A percentile compares a stretch with the other conserved stretches of the same genome.
These are phyloP conservation scores for Cryphonectria nitschkei DNA, from an alignment of 2,329 filamentous ascomycete species.

Conservation along the genomic window DNA sequence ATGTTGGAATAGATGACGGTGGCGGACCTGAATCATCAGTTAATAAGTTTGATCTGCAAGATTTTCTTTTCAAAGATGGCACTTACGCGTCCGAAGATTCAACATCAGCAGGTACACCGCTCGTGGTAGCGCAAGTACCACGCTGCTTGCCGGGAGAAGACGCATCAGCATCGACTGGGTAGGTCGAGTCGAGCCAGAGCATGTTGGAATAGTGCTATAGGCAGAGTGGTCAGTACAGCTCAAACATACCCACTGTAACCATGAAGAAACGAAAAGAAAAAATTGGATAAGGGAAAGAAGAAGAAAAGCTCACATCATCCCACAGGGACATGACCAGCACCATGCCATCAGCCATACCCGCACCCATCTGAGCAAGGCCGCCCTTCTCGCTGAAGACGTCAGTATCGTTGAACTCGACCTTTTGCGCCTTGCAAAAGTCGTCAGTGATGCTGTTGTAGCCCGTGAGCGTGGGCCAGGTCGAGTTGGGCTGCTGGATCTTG, in stretches of 20 bases:
- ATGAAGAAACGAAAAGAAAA: not conserved
- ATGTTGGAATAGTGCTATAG: slow-evolving; percentile 66
- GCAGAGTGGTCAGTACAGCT: slow-evolving; percentile 46
- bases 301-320: slow-evolving; percentile 51
- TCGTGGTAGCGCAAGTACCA: slow-evolving; percentile 46
- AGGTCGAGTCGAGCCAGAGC: slow-evolving; percentile 74
- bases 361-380: slow-evolving; percentile 57
- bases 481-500: slow-evolving; percentile 48
- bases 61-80: not conserved
- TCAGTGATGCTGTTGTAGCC: slow-evolving; percentile 49
- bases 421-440: slow-evolving; percentile 58
- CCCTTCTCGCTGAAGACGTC: slow-evolving; percentile 55
- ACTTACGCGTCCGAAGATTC: slow-evolving; percentile 37
- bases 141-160: slow-evolving; percentile 46
- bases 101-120: slow-evolving; percentile 45
- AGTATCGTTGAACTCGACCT: slow-evolving; percentile 55
- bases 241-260: too few species aligned
- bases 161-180: slow-evolving; percentile 45
- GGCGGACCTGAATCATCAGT: slow-evolving; percentile 33
- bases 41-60: slow-evolving; percentile 35
- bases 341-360: slow-evolving; percentile 58
- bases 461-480: slow-evolving; percentile 36
- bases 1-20: slow-evolving; percentile 35
- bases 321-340: slow-evolving; percentile 65
- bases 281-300: not conserved